These are phyloP conservation scores for Phytopythium vexans DNA, from an alignment of 352 stramenopile genomes.

Conservation along the genomic window DNA sequence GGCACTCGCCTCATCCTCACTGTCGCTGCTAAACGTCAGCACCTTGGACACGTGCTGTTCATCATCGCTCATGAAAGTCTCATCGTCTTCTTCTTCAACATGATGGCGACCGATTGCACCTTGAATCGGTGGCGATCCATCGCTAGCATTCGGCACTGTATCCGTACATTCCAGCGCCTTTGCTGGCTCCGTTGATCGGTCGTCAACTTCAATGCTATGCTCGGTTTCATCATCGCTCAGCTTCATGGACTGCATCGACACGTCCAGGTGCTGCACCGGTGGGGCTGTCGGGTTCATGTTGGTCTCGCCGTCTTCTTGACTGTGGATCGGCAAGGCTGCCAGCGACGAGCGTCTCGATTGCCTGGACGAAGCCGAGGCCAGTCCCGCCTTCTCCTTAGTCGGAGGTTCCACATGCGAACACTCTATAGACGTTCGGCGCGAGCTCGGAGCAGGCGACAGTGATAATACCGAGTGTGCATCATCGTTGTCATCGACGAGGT, in stretches of 20 bases:
- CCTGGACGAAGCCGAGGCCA: no score
- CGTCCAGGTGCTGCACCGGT: constrained; percentile 30
- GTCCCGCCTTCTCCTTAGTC: no score
- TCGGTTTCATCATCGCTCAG: constrained; percentile 41
- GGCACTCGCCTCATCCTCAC: constrained; percentile 21
- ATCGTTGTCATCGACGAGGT: background rate
- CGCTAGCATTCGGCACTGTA: no score
- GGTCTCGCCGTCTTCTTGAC: background rate
- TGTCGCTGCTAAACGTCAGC: constrained; percentile 42
- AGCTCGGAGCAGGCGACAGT: background rate
- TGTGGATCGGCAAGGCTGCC: background rate
- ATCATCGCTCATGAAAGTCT: constrained; percentile 14
- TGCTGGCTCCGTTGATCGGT: constrained; percentile 1
- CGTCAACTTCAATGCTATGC: constrained; percentile 14
- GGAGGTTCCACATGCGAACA: no score
- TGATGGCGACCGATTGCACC: background rate
- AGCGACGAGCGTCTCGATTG: background rate
- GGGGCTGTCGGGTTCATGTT: background rate
- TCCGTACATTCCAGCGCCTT: no score
- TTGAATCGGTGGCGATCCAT: no score
- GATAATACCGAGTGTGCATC: no score
- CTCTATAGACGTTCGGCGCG: background rate
- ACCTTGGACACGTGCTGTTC: constrained; percentile 35
- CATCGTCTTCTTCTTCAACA: constrained; percentile 17
- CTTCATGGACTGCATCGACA: constrained; percentile 74